phyloP scores from a whole-genome alignment of 2,329 filamentous ascomycete species.

The Nemania serpens region DNA sequence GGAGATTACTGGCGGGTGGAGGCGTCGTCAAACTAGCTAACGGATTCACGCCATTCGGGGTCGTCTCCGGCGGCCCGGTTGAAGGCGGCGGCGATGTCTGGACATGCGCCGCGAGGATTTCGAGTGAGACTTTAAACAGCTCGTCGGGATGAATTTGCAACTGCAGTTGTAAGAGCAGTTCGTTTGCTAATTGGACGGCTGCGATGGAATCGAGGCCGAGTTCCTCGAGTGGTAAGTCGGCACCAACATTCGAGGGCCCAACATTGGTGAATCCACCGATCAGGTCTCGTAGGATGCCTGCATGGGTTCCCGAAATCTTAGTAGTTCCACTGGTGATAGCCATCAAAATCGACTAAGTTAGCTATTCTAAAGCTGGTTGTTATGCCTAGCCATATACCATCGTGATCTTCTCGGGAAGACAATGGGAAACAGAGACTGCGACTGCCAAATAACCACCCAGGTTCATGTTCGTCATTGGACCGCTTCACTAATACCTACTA shows the following conservation, averaged over 20 bases:
- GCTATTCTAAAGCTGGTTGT: background rate
- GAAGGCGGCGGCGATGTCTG: background rate
- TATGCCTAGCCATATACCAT: background rate
- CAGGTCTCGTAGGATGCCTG: background rate
- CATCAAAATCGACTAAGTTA: background rate
- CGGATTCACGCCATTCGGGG: no score
- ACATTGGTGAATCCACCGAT: background rate
- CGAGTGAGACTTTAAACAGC: background rate
- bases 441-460: background rate
- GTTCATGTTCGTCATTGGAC: background rate
- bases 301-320: background rate
- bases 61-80: no score
- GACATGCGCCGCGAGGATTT: background rate
- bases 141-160: slow-evolving; percentile 10
- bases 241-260: background rate
- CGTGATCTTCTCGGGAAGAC: background rate
- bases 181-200: slow-evolving; percentile 4
- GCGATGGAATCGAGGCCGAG: slow-evolving; percentile 11
- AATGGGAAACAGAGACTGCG: background rate
- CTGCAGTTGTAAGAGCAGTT: background rate
- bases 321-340: background rate
- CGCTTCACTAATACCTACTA: background rate
- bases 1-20: no score
- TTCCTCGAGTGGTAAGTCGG: background rate
- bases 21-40: no score